These are phyloP conservation scores for Termitomyces sp. DNA, from an alignment of 768 basidiomycete species.

Conservation along the genomic window DNA sequence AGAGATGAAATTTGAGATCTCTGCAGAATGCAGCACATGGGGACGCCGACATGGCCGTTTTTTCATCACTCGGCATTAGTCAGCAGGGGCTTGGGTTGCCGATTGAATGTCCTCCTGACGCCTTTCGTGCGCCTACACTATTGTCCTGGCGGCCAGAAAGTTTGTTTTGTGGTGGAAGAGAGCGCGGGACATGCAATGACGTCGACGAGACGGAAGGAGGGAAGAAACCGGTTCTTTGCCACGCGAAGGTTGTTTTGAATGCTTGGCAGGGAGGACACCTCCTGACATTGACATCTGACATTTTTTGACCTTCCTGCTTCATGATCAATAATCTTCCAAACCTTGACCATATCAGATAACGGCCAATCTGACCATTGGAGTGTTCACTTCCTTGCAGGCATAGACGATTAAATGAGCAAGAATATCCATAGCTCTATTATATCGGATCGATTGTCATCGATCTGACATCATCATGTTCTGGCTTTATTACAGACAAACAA, in stretches of 20 bases:
- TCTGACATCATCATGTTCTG: no score
- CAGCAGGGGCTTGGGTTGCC: conserved; percentile 4
- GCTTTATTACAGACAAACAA: no score
- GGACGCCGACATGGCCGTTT: not conserved
- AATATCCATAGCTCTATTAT: no score
- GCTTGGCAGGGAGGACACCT: not conserved
- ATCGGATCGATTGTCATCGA: no score
- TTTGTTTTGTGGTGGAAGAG: not conserved
- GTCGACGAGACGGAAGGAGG: not conserved
- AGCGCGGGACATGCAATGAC: not conserved
- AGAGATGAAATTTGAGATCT: not conserved
- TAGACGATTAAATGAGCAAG: no score
- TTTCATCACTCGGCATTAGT: conserved; percentile 11
- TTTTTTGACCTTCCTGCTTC: not conserved
- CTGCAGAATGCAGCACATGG: conserved; percentile 1
- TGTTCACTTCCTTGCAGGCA: not conserved
- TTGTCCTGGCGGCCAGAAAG: not conserved
- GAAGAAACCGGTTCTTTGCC: not conserved
- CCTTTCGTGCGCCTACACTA: not conserved
- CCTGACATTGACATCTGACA: not conserved
- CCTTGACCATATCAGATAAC: not conserved
- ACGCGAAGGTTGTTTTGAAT: not conserved
- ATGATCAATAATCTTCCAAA: not conserved
- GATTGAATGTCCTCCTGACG: not conserved
- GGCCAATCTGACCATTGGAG: not conserved